phyloP scores from a whole-genome alignment of 306 rosid species.

The Castanopsis chinensis region DNA sequence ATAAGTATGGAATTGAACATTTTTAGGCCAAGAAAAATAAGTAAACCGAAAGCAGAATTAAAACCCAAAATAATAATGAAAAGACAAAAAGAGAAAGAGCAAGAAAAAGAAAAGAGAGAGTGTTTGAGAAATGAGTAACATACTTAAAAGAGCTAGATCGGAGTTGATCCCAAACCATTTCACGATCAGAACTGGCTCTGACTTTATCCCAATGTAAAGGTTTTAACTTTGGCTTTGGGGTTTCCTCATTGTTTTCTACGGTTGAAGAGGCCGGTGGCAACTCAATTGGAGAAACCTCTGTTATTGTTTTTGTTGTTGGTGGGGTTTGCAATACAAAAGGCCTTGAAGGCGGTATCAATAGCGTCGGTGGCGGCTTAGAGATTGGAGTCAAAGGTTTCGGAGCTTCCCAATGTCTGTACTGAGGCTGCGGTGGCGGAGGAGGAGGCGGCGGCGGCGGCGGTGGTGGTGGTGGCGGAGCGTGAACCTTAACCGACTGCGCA shows the following conservation, averaged over 20 bases:
- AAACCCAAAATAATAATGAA: background rate
- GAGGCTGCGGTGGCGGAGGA: conserved; percentile 25
- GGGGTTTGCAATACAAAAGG: conserved; percentile 32
- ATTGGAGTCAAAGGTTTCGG: conserved; percentile 29
- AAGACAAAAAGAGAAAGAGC: background rate
- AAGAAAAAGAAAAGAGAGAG: background rate
- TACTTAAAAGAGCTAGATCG: conserved; percentile 93
- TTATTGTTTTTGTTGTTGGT: background rate
- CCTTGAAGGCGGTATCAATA: conserved; percentile 42
- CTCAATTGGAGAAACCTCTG: conserved; percentile 57
- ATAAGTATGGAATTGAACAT: background rate
- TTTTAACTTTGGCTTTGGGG: conserved; percentile 76
- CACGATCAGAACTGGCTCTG: conserved; percentile 93
- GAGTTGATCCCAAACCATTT: conserved; percentile 99
- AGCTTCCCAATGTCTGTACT: conserved; percentile 16
- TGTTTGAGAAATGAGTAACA: conserved; percentile 17
- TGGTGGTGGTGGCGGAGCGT: background rate
- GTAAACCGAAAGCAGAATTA: background rate
- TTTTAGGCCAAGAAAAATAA: conserved; percentile 4
- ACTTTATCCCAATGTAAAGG: conserved; percentile 99
- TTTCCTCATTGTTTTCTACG: conserved; percentile 45
- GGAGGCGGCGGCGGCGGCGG: conserved; percentile 32
- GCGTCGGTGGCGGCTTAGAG: conserved; percentile 34
- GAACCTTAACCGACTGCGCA: too few species aligned
- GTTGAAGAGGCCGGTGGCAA: conserved; percentile 44